Evolutionary conservation across 2,329 filamentous ascomycete species (phyloP), one percentile per base, ranked within the genome.

Genomic region (Aphanocladium album): DNA sequence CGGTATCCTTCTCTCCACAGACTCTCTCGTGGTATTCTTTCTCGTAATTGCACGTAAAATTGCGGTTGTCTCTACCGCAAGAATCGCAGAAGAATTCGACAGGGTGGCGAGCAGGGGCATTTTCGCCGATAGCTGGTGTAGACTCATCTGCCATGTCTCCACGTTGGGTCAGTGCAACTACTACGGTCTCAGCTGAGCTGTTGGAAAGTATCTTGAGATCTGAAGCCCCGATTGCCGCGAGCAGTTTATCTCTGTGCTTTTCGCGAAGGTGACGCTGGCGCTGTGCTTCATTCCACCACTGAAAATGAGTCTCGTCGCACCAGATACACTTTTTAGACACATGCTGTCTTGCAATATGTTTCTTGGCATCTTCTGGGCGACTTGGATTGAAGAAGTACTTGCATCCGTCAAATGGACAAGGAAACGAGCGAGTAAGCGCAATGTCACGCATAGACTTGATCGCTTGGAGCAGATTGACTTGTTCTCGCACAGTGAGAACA

Each of bases 401-500:
- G 59, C 79, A 81, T 27, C 66, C 69, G 3, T 64, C 39, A 47
- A 74, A 78, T 0, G 74, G 75, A 47, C 78, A 82, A n/a, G 65
- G 67, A 23, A 67, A 62, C 1, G 65, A 67, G 11, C 78, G 72
- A 0, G 65, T 66, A n/a, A 39, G 17, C 9, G 55, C 55, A 30
- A 50, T 57, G 30, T 49, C 52, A 7, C 59, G 51, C 51, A 60
- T 35, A 1, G n/a, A 25, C 30, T 37, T 51, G 35, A 60, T 35
- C 9, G 52, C 33, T 17, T 43, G 33, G 54, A 79, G 74, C 1
- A 80, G 67, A 5, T 69, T 65, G 2, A 67, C 70, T 54, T 76
- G 69, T 62, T 80, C 77, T 0, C 71, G 74, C 0, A 73, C 72
- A 0, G 78, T 81, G 58, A 79, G 65, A 17, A 79, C 67, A 1